Percentiles rank a stretch among this genome's conserved stretches.
These are phyloP conservation scores for Dacryopinax primogenitus DNA, from an alignment of 768 basidiomycete species.

Conservation along the genomic window DNA sequence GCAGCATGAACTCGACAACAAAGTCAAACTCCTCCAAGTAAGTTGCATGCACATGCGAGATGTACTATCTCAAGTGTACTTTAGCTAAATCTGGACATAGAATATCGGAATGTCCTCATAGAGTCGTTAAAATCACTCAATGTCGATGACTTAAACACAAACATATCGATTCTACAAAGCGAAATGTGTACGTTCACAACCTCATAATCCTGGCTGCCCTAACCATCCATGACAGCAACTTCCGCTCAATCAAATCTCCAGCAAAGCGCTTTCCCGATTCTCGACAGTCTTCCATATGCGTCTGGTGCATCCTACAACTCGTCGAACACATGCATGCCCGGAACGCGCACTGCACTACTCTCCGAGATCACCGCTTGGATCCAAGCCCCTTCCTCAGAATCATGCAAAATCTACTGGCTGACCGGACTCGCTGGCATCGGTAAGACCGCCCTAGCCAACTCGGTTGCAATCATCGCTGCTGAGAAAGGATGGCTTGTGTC, in stretches of 20 bases:
- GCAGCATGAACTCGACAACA: background rate
- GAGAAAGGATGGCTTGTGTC: background rate
- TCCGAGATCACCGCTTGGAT: background rate
- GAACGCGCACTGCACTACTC: background rate
- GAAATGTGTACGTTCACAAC: background rate
- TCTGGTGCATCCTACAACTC: background rate
- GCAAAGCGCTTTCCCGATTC: background rate
- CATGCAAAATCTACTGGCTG: constrained; percentile 15
- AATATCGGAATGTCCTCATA: background rate
- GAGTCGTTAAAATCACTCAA: background rate
- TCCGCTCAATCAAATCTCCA: too few relatives aligned
- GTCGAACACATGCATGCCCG: background rate
- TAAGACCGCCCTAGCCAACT: constrained; percentile 17
- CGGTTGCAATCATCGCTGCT: background rate
- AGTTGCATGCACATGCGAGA: background rate
- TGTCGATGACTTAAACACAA: background rate
- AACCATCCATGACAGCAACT: too few relatives aligned
- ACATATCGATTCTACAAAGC: background rate
- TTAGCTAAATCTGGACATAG: background rate
- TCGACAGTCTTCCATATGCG: background rate
- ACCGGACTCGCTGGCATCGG: constrained; percentile 16
- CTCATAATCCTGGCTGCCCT: background rate
- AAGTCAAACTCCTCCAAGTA: background rate
- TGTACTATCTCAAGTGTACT: background rate
- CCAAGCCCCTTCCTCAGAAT: background rate